Evolutionary conservation across 345 rosid species (phyloP).

Genomic region (Hibiscus mutabilis): DNA sequence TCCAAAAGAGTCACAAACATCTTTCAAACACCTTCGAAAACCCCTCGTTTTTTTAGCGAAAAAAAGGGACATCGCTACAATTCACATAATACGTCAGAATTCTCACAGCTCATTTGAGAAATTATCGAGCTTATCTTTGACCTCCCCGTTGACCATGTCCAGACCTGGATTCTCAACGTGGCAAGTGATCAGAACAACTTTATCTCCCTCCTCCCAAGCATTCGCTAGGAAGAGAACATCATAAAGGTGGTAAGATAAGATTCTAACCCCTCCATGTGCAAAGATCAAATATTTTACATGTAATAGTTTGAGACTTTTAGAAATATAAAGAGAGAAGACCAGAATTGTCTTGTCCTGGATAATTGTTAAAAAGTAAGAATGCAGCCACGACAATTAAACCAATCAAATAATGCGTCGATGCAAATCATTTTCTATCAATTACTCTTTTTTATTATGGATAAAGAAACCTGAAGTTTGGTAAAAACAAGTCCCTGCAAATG

Average conservation of each 20-base stretch:
- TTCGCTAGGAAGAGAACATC: constrained; percentile 45
- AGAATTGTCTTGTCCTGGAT: background rate
- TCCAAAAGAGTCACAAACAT: too few relatives aligned
- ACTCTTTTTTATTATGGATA: background rate
- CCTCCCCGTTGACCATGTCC: constrained; percentile 64
- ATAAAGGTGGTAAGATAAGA: constrained; percentile 14
- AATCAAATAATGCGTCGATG: background rate
- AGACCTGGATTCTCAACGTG: constrained; percentile 72
- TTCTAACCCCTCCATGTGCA: constrained; percentile 13
- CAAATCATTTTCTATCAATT: background rate
- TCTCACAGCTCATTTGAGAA: constrained; percentile 67
- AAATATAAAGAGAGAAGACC: too few relatives aligned
- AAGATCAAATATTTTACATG: background rate
- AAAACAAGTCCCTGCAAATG: background rate
- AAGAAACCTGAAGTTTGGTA: background rate
- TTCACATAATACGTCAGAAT: constrained; percentile 2
- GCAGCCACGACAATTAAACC: background rate
- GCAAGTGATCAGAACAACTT: constrained; percentile 80
- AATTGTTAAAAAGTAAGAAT: background rate
- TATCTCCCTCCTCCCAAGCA: constrained; percentile 98
- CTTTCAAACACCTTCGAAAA: too few relatives aligned
- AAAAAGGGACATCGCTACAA: too few relatives aligned
- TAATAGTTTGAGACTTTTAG: too few relatives aligned
- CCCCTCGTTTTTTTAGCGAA: too few relatives aligned
- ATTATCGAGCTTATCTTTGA: constrained; percentile 67